Conservation (phyloP, 495 filamentous ascomycete species). For the Penicillium robsamsonii region DNA sequence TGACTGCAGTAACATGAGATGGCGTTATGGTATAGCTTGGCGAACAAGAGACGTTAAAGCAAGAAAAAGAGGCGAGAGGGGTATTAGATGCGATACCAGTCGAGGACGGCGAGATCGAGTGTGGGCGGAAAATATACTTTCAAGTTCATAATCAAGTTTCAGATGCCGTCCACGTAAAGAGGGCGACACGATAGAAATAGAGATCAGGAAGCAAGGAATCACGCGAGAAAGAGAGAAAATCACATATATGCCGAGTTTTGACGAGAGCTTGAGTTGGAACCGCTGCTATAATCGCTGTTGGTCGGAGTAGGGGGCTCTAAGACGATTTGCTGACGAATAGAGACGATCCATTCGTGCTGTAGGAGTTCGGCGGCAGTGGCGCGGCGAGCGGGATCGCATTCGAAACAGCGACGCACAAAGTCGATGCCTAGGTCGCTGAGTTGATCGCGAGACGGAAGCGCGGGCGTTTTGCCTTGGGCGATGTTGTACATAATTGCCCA, state of each 20-base stretch:
- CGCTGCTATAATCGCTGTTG: slow-evolving; percentile 35
- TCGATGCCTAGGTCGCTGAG: slow-evolving; percentile 81
- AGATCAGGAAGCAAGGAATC: neutral
- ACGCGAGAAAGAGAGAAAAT: slow-evolving; percentile 9
- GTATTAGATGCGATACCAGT: slow-evolving; percentile 36
- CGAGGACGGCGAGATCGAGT: slow-evolving; percentile 24
- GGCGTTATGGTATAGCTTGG: slow-evolving; percentile 4
- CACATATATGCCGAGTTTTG: slow-evolving; percentile 36
- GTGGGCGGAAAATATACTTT: slow-evolving; percentile 8
- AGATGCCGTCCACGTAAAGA: slow-evolving; percentile 5
- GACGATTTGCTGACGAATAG: slow-evolving; percentile 58
- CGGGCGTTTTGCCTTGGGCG: slow-evolving; percentile 88
- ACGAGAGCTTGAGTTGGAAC: slow-evolving; percentile 33
- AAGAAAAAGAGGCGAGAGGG: slow-evolving; percentile 12
- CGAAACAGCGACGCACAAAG: slow-evolving; percentile 84
- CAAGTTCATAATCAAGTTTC: neutral
- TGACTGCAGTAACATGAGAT: slow-evolving; percentile 4
- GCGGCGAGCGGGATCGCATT: slow-evolving; percentile 75
- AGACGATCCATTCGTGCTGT: slow-evolving; percentile 93
- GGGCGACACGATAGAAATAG: neutral
- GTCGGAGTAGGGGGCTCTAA: slow-evolving; percentile 50
- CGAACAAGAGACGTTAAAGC: slow-evolving; percentile 4
- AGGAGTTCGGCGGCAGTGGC: slow-evolving; percentile 85
- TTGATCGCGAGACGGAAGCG: slow-evolving; percentile 77
- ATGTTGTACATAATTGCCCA: slow-evolving; percentile 99